Percentiles rank a stretch among this genome's conserved stretches.
These are phyloP conservation scores for Penicillium griseofulvum DNA, from an alignment of 2,329 filamentous ascomycete genomes.

Conservation along the genomic window DNA sequence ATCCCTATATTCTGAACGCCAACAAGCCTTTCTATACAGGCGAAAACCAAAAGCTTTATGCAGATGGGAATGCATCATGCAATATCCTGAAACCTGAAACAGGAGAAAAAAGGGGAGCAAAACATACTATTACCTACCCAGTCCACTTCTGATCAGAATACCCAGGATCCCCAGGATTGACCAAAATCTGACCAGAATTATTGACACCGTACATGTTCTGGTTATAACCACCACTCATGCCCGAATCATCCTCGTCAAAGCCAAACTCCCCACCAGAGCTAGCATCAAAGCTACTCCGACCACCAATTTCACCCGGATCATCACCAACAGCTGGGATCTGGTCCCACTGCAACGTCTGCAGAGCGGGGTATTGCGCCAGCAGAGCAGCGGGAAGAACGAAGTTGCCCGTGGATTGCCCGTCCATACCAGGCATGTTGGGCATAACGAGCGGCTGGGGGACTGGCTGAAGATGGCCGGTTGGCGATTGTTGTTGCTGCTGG, in stretches of 20 bases:
- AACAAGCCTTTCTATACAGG: slow-evolving; percentile 19
- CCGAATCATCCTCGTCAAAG: slow-evolving; percentile 44
- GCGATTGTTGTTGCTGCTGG: slow-evolving; percentile 56
- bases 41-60: neutral
- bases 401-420: slow-evolving; percentile 57
- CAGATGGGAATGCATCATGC: slow-evolving; percentile 5
- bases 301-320: slow-evolving; percentile 61
- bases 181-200: slow-evolving; percentile 28
- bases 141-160: slow-evolving; percentile 33
- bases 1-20: slow-evolving; percentile 25
- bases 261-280: slow-evolving; percentile 46
- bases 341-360: slow-evolving; percentile 91
- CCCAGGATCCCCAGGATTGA: slow-evolving; percentile 29
- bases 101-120: neutral
- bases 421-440: slow-evolving; percentile 61
- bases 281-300: slow-evolving; percentile 52
- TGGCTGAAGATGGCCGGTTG: slow-evolving; percentile 60
- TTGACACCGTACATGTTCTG: slow-evolving; percentile 33
- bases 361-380: slow-evolving; percentile 84
- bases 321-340: slow-evolving; percentile 62
- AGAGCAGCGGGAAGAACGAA: slow-evolving; percentile 82
- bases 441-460: slow-evolving; percentile 59
- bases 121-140: slow-evolving; percentile 11
- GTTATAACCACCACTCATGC: slow-evolving; percentile 37
- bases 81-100: neutral